Evolutionary conservation across 805 yeast species (phyloP).

Genomic region (Candida vaughaniae): DNA sequence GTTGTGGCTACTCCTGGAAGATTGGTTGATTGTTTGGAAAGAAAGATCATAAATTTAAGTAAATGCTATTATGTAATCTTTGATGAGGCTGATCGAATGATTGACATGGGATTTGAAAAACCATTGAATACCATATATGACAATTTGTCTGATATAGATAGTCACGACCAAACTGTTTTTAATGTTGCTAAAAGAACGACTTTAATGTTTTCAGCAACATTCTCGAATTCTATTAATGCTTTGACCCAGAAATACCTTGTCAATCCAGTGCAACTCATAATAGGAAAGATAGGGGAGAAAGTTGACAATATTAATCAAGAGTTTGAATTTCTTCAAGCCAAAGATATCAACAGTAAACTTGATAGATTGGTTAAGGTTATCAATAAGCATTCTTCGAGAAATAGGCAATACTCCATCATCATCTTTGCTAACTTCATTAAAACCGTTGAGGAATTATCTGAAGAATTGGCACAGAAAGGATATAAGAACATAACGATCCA

Average conservation of each 20-base stretch:
- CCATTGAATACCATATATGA: constrained; percentile 64
- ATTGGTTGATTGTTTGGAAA: constrained; percentile 73
- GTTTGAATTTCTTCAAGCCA: constrained; percentile 41
- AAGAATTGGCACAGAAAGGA: constrained; percentile 44
- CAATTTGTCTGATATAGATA: constrained; percentile 43
- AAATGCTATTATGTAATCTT: constrained; percentile 69
- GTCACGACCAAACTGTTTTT: constrained; percentile 40
- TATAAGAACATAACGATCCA: constrained; percentile 59
- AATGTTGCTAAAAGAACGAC: constrained; percentile 50
- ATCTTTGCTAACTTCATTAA: constrained; percentile 78
- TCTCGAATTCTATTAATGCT: constrained; percentile 71
- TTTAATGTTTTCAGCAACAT: constrained; percentile 93
- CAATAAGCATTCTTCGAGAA: constrained; percentile 40
- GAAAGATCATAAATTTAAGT: constrained; percentile 57
- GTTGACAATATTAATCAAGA: constrained; percentile 69
- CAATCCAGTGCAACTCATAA: constrained; percentile 60
- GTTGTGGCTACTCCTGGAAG: constrained; percentile 96
- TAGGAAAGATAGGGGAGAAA: constrained; percentile 68
- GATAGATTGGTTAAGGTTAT: constrained; percentile 40
- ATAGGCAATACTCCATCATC: constrained; percentile 46
- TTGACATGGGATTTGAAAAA: constrained; percentile 89
- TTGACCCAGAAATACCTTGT: constrained; percentile 62
- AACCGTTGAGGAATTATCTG: constrained; percentile 65
- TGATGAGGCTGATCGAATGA: constrained; percentile 97
- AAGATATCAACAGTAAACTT: constrained; percentile 34